A percentile compares a stretch with the other conserved stretches of the same genome.
Conservation (phyloP, 2,329 filamentous ascomycete genomes). For the Xenosphaeropsis pyriputrescens region DNA sequence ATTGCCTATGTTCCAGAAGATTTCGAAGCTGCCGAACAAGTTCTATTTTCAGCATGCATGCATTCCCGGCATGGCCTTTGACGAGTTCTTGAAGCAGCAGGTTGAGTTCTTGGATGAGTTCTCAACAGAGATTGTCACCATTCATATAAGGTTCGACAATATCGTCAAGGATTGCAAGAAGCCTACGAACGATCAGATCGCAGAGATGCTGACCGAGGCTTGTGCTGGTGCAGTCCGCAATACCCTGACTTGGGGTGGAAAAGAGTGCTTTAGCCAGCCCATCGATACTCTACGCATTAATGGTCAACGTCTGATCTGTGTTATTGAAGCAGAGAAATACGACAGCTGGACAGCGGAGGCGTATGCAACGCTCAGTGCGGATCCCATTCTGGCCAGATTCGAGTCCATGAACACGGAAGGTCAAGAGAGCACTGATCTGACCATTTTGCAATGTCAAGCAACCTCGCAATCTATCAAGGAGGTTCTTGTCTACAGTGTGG, state of each 20-base stretch:
- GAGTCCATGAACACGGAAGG: slow-evolving; percentile 17
- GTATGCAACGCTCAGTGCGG: slow-evolving; percentile 25
- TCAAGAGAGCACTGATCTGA: slow-evolving; percentile 20
- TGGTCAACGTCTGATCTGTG: slow-evolving; percentile 22
- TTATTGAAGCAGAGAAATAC: slow-evolving; percentile 22
- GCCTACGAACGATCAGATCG: slow-evolving; percentile 25
- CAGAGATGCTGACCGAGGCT: slow-evolving; percentile 21
- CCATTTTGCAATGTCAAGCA: slow-evolving; percentile 32
- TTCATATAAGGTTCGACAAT: slow-evolving; percentile 34
- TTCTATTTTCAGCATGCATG: slow-evolving; percentile 34
- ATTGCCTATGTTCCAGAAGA: slow-evolving; percentile 23
- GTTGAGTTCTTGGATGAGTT: slow-evolving; percentile 25
- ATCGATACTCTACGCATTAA: slow-evolving; percentile 21
- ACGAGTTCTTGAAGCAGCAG: slow-evolving; percentile 24
- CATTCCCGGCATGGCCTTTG: slow-evolving; percentile 33
- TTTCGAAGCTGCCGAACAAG: slow-evolving; percentile 24
- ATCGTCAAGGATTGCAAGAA: slow-evolving; percentile 29
- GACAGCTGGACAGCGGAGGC: slow-evolving; percentile 25
- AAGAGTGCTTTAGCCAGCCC: slow-evolving; percentile 11
- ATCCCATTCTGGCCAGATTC: slow-evolving; percentile 22
- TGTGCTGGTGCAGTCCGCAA: slow-evolving; percentile 14
- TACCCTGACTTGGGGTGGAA: slow-evolving; percentile 18
- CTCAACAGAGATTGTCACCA: slow-evolving; percentile 28
- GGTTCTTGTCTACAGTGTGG: slow-evolving; percentile 28
- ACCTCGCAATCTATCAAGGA: slow-evolving; percentile 32